These are phyloP conservation scores for Diaporthe sp. DNA, from an alignment of 2,329 filamentous ascomycete genomes.

Conservation along the genomic window DNA sequence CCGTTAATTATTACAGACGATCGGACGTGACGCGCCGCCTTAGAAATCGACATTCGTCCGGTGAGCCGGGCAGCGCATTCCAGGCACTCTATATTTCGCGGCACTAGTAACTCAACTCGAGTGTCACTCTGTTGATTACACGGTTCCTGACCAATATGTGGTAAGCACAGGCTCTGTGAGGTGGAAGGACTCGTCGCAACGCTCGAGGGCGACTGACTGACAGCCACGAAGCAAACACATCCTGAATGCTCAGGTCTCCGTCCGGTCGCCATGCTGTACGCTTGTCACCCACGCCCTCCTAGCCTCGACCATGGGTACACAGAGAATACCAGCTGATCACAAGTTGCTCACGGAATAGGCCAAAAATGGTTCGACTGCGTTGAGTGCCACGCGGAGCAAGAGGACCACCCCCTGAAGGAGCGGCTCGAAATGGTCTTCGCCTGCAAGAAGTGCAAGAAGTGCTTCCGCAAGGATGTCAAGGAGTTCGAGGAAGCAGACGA, in stretches of 20 bases:
- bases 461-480: constrained; percentile 91
- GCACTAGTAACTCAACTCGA: neutral
- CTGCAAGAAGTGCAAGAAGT: constrained; percentile 99
- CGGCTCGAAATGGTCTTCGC: constrained; percentile 91
- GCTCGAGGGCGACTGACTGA: constrained; percentile 14
- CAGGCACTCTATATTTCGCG: neutral
- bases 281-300: constrained; percentile 39
- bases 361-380: constrained; percentile 99
- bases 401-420: constrained; percentile 82
- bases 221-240: constrained; percentile 84
- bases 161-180: constrained; percentile 25
- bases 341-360: constrained; percentile 63
- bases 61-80: neutral
- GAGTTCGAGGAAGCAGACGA: constrained; percentile 98
- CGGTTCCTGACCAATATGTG: constrained; percentile 35
- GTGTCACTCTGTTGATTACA: neutral
- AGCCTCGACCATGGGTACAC: neutral
- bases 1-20: constrained; percentile 31
- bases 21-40: constrained; percentile 39
- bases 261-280: constrained; percentile 95
- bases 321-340: neutral
- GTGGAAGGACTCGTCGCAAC: too few species aligned
- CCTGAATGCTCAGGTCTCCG: constrained; percentile 96
- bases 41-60: constrained; percentile 27
- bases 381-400: constrained; percentile 89